A percentile compares a stretch with the other conserved stretches of the same genome.
Conservation (phyloP, 2,329 filamentous ascomycete species). For the Nemania sp. region DNA sequence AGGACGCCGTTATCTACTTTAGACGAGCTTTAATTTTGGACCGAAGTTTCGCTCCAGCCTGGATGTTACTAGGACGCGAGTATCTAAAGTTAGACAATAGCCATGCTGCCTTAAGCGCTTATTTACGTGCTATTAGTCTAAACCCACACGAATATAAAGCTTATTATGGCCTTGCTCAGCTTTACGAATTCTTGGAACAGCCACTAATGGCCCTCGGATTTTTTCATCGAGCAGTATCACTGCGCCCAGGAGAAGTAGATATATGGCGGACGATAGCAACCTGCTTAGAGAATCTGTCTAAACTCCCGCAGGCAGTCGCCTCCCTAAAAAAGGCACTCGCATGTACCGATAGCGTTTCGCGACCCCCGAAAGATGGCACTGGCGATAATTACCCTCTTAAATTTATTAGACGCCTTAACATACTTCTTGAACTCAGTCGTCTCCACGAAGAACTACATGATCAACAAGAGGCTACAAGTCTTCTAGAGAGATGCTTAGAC, state of each 20-base stretch:
- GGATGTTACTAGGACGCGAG: conserved; percentile 24
- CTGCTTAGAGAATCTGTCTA: conserved; percentile 8
- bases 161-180: conserved; percentile 13
- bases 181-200: neutral
- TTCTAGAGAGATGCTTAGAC: conserved; percentile 17
- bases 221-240: neutral
- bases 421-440: conserved; percentile 8
- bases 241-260: conserved; percentile 13
- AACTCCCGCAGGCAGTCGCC: conserved; percentile 5
- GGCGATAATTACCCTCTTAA: conserved; percentile 2
- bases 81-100: conserved; percentile 17
- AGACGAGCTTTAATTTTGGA: conserved; percentile 8
- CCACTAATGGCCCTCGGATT: conserved; percentile 6
- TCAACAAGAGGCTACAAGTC: conserved; percentile 1
- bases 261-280: conserved; percentile 4
- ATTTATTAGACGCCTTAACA: conserved; percentile 5
- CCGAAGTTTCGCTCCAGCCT: conserved; percentile 15
- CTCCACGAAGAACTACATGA: conserved; percentile 9
- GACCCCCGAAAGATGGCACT: neutral
- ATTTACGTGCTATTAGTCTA: conserved; percentile 1
- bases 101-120: conserved; percentile 16
- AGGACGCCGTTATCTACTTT: conserved; percentile 6
- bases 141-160: conserved; percentile 17
- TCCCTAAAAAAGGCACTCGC: conserved; percentile 4
- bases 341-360: neutral